Conservation (phyloP, 2,329 filamentous ascomycete species). For the Neofusicoccum sp. region DNA sequence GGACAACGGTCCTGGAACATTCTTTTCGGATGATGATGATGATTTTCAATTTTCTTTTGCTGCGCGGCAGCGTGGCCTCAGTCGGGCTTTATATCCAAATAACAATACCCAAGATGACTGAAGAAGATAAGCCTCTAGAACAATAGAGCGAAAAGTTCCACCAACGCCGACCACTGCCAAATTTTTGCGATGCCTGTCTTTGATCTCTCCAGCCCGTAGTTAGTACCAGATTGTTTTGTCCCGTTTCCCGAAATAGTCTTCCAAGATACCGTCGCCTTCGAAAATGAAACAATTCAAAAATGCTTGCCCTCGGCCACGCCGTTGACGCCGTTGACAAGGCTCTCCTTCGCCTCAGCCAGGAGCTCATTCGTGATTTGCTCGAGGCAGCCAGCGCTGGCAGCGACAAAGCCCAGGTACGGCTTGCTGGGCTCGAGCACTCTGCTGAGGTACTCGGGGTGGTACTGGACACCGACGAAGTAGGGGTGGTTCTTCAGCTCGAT, state of each 20-base stretch:
- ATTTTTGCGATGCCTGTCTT: background rate
- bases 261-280: background rate
- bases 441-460: constrained; percentile 83
- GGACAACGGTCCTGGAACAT: background rate
- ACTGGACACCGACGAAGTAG: constrained; percentile 84
- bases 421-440: constrained; percentile 73
- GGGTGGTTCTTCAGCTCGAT: constrained; percentile 82
- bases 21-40: background rate
- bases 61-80: background rate
- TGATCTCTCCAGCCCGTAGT: background rate
- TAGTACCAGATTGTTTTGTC: background rate
- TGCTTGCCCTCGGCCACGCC: constrained; percentile 11
- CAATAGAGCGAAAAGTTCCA: background rate
- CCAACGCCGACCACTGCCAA: background rate
- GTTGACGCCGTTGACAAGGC: constrained; percentile 10
- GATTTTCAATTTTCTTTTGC: background rate
- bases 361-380: constrained; percentile 8
- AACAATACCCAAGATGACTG: background rate
- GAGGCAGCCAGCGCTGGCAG: constrained; percentile 65
- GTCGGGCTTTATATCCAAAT: background rate
- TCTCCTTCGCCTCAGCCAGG: background rate
- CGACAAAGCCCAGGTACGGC: constrained; percentile 83
- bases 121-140: background rate
- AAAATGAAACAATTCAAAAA: background rate
- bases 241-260: background rate